A percentile compares a stretch with the other conserved stretches of the same genome.
Evolutionary conservation across 2,329 filamentous ascomycete genomes (phyloP).

Genomic region (Xylariaceae sp.): DNA sequence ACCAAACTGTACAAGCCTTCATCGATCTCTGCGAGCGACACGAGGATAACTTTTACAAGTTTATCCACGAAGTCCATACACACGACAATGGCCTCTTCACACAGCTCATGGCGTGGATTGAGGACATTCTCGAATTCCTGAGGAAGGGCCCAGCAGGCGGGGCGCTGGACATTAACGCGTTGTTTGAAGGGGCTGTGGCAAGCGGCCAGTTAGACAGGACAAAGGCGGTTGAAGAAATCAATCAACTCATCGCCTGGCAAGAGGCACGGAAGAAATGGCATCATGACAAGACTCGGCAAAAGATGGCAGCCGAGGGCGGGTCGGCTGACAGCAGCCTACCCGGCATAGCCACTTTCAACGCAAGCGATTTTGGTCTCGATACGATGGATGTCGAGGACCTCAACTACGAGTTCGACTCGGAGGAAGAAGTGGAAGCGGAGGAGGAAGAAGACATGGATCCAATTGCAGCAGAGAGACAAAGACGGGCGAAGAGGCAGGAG

Average conservation of each 20-base stretch:
- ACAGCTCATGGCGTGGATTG: slow-evolving; percentile 94
- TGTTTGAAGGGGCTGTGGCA: slow-evolving; percentile 76
- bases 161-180: slow-evolving; percentile 86
- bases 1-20: slow-evolving; percentile 96
- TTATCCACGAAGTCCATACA: slow-evolving; percentile 94
- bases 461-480: slow-evolving; percentile 77
- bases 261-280: slow-evolving; percentile 97
- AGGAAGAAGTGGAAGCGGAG: slow-evolving; percentile 62
- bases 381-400: slow-evolving; percentile 83
- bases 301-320: slow-evolving; percentile 86
- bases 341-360: slow-evolving; percentile 58
- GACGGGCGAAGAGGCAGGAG: slow-evolving; percentile 72
- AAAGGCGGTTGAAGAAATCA: slow-evolving; percentile 72
- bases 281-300: slow-evolving; percentile 93
- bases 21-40: slow-evolving; percentile 94
- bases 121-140: slow-evolving; percentile 89
- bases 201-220: slow-evolving; percentile 63
- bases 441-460: slow-evolving; percentile 77
- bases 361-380: slow-evolving; percentile 84
- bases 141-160: slow-evolving; percentile 80
- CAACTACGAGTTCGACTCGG: slow-evolving; percentile 67
- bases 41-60: slow-evolving; percentile 97
- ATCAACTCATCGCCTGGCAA: slow-evolving; percentile 86
- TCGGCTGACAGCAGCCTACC: slow-evolving; percentile 44
- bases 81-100: slow-evolving; percentile 97